Percentiles rank a stretch among this genome's conserved stretches.
Conservation (phyloP, 495 filamentous ascomycete species). For the Xylaria acuta region DNA sequence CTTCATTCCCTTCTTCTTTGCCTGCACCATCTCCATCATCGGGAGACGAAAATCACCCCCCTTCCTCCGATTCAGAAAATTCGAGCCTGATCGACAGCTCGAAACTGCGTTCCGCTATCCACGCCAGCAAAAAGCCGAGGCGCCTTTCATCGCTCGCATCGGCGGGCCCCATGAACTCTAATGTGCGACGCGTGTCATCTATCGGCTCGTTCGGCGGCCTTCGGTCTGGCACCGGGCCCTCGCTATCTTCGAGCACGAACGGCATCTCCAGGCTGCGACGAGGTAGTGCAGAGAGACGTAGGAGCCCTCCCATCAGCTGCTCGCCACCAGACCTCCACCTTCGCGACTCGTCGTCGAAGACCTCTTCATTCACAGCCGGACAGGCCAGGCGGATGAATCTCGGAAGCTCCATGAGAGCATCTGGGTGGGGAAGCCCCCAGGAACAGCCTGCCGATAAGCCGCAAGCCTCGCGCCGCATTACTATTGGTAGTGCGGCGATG, state of each 20-base stretch:
- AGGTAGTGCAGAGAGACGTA: slow-evolving; percentile 47
- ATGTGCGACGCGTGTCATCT: slow-evolving; percentile 47
- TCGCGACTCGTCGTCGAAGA: slow-evolving; percentile 20
- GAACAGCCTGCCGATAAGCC: slow-evolving; percentile 21
- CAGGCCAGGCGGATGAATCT: slow-evolving; percentile 55
- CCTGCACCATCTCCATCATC: slow-evolving; percentile 30
- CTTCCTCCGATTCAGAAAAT: slow-evolving; percentile 53
- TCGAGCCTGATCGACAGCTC: slow-evolving; percentile 48
- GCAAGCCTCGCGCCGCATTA: slow-evolving; percentile 35
- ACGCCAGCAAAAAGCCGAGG: slow-evolving; percentile 51
- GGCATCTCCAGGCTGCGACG: slow-evolving; percentile 53
- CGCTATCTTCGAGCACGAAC: slow-evolving; percentile 49
- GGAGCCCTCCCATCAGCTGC: slow-evolving; percentile 53
- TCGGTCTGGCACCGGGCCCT: slow-evolving; percentile 38
- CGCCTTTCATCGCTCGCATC: slow-evolving; percentile 44
- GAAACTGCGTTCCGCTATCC: slow-evolving; percentile 54
- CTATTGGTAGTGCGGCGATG: slow-evolving; percentile 40
- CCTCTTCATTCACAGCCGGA: slow-evolving; percentile 44
- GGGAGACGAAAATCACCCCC: slow-evolving; percentile 50
- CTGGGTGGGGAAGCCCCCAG: slow-evolving; percentile 34
- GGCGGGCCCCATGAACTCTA: slow-evolving; percentile 31
- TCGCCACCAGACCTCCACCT: slow-evolving; percentile 49
- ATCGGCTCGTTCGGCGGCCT: slow-evolving; percentile 33
- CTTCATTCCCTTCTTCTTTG: slow-evolving; percentile 23
- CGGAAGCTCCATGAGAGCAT: slow-evolving; percentile 41